A percentile compares a stretch with the other conserved stretches of the same genome.
These are phyloP conservation scores for Fusarium sp. DNA, from an alignment of 2,329 filamentous ascomycete species.

Conservation along the genomic window DNA sequence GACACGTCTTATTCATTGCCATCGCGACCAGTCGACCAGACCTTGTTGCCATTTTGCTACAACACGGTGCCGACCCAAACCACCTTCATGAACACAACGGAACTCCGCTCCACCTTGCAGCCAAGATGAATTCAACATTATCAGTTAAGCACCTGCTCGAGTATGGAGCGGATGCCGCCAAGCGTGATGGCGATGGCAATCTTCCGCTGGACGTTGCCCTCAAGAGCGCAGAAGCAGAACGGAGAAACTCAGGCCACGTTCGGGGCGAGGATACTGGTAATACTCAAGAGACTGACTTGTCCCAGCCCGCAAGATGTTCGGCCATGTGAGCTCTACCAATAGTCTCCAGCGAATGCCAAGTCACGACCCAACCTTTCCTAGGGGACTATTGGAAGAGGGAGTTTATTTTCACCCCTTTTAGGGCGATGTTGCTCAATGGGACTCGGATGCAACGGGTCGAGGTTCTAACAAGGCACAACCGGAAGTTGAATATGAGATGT, in stretches of 20 bases:
- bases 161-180: neutral
- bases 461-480: neutral
- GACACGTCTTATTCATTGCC: neutral
- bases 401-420: slow-evolving; percentile 3
- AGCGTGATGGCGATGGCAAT: neutral
- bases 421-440: neutral
- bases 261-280: neutral
- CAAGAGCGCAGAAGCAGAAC: neutral
- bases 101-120: neutral
- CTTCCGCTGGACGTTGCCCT: neutral
- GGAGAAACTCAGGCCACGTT: neutral
- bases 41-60: neutral
- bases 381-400: neutral
- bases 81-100: neutral
- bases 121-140: neutral
- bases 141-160: neutral
- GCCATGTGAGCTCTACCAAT: neutral
- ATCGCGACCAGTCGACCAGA: neutral
- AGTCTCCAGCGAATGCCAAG: neutral
- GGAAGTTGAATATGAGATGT: neutral
- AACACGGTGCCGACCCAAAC: neutral
- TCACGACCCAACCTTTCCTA: neutral
- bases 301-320: neutral
- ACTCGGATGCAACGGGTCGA: neutral
- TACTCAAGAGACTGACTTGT: neutral